These are phyloP conservation scores for Nematocida minor DNA, from an alignment of 371 early-diverging fungal genomes.

Conservation along the genomic window DNA sequence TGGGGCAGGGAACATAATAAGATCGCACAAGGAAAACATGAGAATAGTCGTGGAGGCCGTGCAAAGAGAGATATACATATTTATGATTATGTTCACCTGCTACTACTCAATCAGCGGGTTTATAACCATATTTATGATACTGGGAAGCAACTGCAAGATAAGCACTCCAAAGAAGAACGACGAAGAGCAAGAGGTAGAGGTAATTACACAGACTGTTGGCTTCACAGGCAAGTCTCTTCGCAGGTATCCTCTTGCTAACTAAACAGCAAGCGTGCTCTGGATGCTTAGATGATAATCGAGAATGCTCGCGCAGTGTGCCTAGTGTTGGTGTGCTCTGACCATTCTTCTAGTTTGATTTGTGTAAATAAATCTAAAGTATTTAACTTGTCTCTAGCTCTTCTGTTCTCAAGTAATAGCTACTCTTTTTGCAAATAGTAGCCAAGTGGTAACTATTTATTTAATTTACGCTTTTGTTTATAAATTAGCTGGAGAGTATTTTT, in stretches of 20 bases:
- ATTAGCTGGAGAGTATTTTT: neutral
- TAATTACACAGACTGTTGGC: slow-evolving; percentile 14
- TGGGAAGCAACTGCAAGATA: slow-evolving; percentile 35
- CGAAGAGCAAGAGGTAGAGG: neutral
- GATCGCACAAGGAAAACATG: too few species aligned
- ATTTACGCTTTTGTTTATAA: too few species aligned
- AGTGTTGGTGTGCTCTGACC: too few species aligned
- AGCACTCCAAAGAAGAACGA: neutral
- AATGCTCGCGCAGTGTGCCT: too few species aligned
- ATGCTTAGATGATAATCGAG: too few species aligned
- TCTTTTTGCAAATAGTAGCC: too few species aligned
- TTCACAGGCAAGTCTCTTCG: neutral
- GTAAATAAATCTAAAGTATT: neutral
- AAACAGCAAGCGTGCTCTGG: too few species aligned
- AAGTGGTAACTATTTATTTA: too few species aligned
- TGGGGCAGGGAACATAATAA: neutral
- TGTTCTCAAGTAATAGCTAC: too few species aligned
- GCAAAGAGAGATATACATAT: neutral
- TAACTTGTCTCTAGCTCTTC: too few species aligned
- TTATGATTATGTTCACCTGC: neutral
- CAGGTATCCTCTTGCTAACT: neutral
- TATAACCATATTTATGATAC: slow-evolving; percentile 23
- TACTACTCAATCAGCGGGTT: neutral
- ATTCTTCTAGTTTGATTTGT: too few species aligned
- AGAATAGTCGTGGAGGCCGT: neutral